Base-by-base conservation (phyloP, 257 asterid species). In the Phtheirospermum japonicum region DNA sequence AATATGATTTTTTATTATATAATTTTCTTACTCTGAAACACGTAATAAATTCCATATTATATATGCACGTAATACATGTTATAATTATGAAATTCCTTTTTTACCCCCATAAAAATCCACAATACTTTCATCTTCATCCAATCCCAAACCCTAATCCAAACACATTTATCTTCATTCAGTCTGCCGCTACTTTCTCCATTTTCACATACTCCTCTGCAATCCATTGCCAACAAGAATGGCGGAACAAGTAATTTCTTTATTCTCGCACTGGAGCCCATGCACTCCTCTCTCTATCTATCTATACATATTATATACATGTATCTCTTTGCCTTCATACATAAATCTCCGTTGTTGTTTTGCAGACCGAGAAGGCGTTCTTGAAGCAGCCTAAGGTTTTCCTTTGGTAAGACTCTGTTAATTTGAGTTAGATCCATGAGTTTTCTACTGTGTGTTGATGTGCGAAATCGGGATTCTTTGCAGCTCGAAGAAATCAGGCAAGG, bases 401-500 rank as follows among this genome's bases (percentile, higher is more conserved):
- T 9, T 6, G 45, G 45, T 39, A 39, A 39, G 39, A 33, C 19
- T 19, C 0, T 63, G 36, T 34, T 64, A 10, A 26, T n/a, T 52
- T 19, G 13, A 12, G 16, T 11, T 59, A 9, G 46, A 68, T 16
- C 11, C 51, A 28, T 37, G 33, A 20, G 34, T 18, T 10, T 51
- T 9, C 3, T 48, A 49, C 10, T 59, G 34, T 4, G 34, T 32
- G 8, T 40, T 63, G 50, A 31, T 57, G 12, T 31, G 33, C 3
- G 6, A 18, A 33, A 12, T 19, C 4, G 34, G 36, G 17, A 6
- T 10, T 57, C 7, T 3, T 33, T 49, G 50, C 69, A 76, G 78
- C 64, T 78, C 80, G 32, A 78, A 78, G 77, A 80, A 69, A 49
- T 60, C 71, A 0, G 81, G 79, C 7, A 79, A 79, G 51, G 84